Conservation (phyloP, 1,139 yeast species). For the Debaryomyces coudertii region DNA sequence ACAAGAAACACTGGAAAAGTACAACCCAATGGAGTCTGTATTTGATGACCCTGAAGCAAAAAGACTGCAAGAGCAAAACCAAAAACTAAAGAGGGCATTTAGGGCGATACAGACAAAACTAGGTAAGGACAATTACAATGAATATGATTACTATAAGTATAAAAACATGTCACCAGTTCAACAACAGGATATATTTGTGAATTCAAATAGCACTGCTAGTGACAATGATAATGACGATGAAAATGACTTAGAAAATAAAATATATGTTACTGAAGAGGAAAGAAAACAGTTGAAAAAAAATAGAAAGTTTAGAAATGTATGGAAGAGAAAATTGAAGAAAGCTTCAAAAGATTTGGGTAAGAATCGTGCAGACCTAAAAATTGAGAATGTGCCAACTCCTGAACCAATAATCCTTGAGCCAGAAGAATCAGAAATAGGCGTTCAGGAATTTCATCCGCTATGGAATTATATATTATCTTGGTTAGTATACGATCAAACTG, state of each 20-base stretch:
- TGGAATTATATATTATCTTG: constrained; percentile 45
- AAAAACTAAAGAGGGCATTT: constrained; percentile 32
- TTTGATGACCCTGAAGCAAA: constrained; percentile 33
- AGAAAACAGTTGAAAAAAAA: constrained; percentile 25
- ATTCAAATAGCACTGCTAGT: constrained; percentile 10
- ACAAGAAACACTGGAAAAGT: constrained; percentile 33
- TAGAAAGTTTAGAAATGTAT: constrained; percentile 28
- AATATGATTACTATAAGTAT: constrained; percentile 42
- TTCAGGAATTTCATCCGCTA: constrained; percentile 36
- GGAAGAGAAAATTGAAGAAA: constrained; percentile 29
- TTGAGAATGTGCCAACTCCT: not conserved
- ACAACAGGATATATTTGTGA: constrained; percentile 10
- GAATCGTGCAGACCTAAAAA: constrained; percentile 1
- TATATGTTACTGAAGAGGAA: constrained; percentile 12
- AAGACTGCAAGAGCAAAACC: constrained; percentile 20
- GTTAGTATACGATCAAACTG: constrained; percentile 32
- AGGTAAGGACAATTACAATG: constrained; percentile 37
- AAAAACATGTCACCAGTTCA: constrained; percentile 12
- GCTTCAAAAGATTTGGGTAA: constrained; percentile 37
- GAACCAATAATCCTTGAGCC: constrained; percentile 13
- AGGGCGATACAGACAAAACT: constrained; percentile 33
- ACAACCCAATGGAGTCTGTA: constrained; percentile 48
- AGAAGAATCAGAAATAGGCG: constrained; percentile 12
- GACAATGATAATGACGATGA: constrained; percentile 17
- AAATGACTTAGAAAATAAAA: constrained; percentile 15